Evolutionary conservation across 1,139 yeast species (phyloP), one percentile per base, ranked within the genome.

Genomic region (Diutina neorugosa): DNA sequence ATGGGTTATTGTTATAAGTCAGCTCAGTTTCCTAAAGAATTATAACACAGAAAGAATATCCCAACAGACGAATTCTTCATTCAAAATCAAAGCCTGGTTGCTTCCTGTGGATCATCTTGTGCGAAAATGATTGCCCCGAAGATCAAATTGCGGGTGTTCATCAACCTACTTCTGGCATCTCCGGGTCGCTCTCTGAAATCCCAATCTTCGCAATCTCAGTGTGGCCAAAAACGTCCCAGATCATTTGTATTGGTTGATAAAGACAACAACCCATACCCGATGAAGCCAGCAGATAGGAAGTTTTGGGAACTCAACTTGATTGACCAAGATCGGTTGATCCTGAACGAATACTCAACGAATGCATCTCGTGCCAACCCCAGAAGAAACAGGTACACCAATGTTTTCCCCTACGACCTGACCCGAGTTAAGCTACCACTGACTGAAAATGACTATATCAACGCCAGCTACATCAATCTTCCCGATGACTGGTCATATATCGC

Each of bases 321-420:
- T 12, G 48, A 44, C 7, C 16, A 16, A 1, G 19, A 44, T n/a
- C 48, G 48, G 34, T 14, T 43, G 14, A 21, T 23, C 19, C 48
- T 44, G 48, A 25, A 14, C 16, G 16, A 12, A 7, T 44, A 44
- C 11, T 14, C 48, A n/a, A 23, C 34, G 9, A 16, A 4, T 11
- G 19, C 19, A 1, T 44, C 48, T 12, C 16, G 18, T 14, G 48
- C 31, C 37, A 68, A 64, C 56, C 43, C 57, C n/a, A 9, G 40
- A n/a, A 53, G 77, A 52, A 74, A 74, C 59, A 59, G 80, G 20
- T 75, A 75, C 57, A 54, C 64, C 27, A 74, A 75, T 55, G 77
- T 75, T 34, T 64, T 71, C 47, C 78, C 80, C 1, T 75, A 71
- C 70, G 71, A 74, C 56, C 57, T 58, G 19, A 64, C 65, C 19